Base-by-base conservation (phyloP, 805 yeast species). In the Lipomyces kockii region DNA sequence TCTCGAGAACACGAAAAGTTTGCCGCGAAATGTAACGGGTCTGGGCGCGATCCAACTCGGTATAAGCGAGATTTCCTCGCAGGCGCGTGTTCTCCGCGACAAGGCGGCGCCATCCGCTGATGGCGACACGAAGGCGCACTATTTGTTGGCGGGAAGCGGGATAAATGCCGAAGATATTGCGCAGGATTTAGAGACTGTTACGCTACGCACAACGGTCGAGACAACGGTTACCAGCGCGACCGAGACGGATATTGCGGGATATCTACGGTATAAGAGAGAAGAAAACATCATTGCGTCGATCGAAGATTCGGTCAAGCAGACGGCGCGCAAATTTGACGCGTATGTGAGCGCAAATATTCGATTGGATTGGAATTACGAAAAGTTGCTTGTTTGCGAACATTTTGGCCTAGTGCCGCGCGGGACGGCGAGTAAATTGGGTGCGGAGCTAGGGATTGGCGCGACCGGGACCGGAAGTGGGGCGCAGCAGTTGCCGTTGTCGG, bases 111-210 rank as follows among this genome's bases (percentile, higher is more conserved):
- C 66, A 14, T 1, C 71, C 14, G 75, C 77, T 37, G 77, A 78
- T 56, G 80, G 79, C 62, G 80, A 76, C 62, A 77, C 83, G 14
- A 80, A 79, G 62, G 83, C 83, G 62, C 98, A 95, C 76, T 95
- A 95, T 77, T 80, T 95, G 52, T 81, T 94, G 56, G 97, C 97
- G 5, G 90, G 93, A 0, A 89, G 94, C 74, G 98, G 98, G 0
- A 85, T 92, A 62, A 87, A 91, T 54, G 88, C 94, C 61, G 97
- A 91, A 73, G 95, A 91, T 65, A 87, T 93, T 52, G 92, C 90
- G 71, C 67, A 79, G 77, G 77, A 84, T 72, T 76, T 83, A 68
- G 82, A 83, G 60, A 72, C 84, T 51, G 76, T 83, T 66, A 78
- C 80, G 55, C 66, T 78, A 66, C 66, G 76, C 62, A 70, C 76